Evolutionary conservation across 768 basidiomycete species (phyloP), one percentile per base, ranked within the genome.

Genomic region (Tylopilus subfusipes): DNA sequence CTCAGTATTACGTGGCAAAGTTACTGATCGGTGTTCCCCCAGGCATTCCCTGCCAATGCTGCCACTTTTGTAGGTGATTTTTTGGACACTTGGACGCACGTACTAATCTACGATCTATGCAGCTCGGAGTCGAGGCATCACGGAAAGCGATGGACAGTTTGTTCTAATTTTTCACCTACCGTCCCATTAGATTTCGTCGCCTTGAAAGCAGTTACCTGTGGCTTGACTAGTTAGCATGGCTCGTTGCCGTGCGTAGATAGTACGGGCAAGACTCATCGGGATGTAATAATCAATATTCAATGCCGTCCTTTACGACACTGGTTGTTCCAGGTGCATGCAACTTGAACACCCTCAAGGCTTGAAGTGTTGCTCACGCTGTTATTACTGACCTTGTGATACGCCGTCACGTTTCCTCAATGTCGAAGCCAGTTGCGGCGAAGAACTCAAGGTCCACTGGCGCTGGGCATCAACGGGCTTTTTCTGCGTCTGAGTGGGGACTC

Each of bases 21-120:
- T 39, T 21, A 42, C 42, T 59, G 14, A 63, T 7, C 39, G 4
- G 12, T 36, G n/a, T 24, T 54, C 25, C n/a, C 43, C 14, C 59
- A 94, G 83, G 95, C 95, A 39, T 96, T 97, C 84, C 95, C 95
- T 13, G 95, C 95, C 25, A 98, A 98, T 71, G 95, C 95, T 57
- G 94, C 95, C 40, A 88, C 89, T 48, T 93, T 93, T 74, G 89
- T 93, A 64, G 75, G 88, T 81, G 22, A 27, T 51, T 40, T 61
- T 43, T 52, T 52, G 7, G 6, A 29, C 21, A 25, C 21, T 42
- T 10, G 8, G 47, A 40, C 5, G 21, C n/a, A 50, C 19, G 27
- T 36, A 36, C 49, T 59, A 0, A 64, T 21, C 3, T 34, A 7
- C 14, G 29, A 46, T 22, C 1, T 36, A 24, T 64, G 22, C 63